phyloP scores from a whole-genome alignment of 306 rosid genomes.

The Argentina anserina region DNA sequence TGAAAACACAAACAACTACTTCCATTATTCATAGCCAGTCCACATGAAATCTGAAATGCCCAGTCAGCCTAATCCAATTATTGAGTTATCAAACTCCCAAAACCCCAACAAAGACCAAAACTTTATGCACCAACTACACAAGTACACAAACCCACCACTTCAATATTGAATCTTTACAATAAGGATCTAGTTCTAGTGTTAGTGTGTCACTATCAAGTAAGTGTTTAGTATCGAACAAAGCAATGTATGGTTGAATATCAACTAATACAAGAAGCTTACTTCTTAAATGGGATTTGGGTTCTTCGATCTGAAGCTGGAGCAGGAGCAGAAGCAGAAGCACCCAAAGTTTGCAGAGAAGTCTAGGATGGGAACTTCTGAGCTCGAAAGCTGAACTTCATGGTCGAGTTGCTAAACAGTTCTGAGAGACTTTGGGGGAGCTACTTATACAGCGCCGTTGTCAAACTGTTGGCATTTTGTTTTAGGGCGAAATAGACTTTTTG shows the following conservation, averaged over 20 bases:
- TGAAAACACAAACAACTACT: not conserved
- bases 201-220: not conserved
- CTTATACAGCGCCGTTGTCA: not conserved
- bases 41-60: not conserved
- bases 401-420: not conserved
- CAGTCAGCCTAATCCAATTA: not conserved
- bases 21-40: not conserved
- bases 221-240: not conserved
- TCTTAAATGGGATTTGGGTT: not conserved
- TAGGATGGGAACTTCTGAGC: not conserved
- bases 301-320: not conserved
- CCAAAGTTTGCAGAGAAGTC: not conserved
- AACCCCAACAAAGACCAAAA: not conserved
- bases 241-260: not conserved
- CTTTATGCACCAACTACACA: not conserved
- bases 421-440: not conserved
- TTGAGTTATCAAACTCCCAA: not conserved
- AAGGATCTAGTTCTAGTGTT: not conserved
- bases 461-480: not conserved
- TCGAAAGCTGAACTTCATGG: not conserved
- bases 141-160: not conserved
- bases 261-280: not conserved
- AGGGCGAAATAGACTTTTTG: too few species aligned
- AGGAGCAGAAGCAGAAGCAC: constrained; percentile 4
- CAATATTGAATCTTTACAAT: not conserved